phyloP scores from a whole-genome alignment of 2,329 filamentous ascomycete species.

The Hypoxylon sp. region DNA sequence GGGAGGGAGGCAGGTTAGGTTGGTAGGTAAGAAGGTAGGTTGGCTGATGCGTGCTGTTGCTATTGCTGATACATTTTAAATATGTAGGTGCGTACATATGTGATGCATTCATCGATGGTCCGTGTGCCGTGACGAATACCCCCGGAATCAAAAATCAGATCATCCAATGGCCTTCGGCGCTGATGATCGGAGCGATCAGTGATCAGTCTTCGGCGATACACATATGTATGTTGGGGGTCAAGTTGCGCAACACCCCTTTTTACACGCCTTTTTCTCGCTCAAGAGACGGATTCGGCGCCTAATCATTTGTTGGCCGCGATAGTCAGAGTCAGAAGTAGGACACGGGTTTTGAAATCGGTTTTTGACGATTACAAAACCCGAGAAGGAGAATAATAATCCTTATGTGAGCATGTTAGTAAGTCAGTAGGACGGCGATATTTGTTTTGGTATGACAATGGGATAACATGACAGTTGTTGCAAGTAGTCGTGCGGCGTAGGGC shows the following conservation, averaged over 20 bases:
- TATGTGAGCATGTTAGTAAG: slow-evolving; percentile 15
- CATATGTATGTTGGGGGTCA: slow-evolving; percentile 31
- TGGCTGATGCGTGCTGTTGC: slow-evolving; percentile 11
- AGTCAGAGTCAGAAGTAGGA: slow-evolving; percentile 1
- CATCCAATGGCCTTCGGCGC: slow-evolving; percentile 10
- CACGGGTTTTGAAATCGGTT: slow-evolving; percentile 19
- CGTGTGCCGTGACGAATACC: slow-evolving; percentile 13
- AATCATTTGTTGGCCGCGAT: slow-evolving; percentile 6
- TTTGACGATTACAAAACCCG: slow-evolving; percentile 4
- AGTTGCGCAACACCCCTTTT: slow-evolving; percentile 9
- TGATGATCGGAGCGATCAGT: slow-evolving; percentile 11
- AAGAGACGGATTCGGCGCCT: not conserved
- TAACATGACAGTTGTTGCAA: slow-evolving; percentile 24
- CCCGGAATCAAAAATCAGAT: slow-evolving; percentile 16
- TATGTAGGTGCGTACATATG: slow-evolving; percentile 14
- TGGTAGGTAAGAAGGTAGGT: slow-evolving; percentile 13
- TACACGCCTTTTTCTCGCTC: not conserved
- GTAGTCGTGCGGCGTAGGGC: slow-evolving; percentile 26
- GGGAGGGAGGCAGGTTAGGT: not conserved
- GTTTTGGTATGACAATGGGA: slow-evolving; percentile 6
- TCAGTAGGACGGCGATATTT: not conserved
- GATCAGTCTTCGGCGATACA: slow-evolving; percentile 13
- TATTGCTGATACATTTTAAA: not conserved
- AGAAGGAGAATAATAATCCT: slow-evolving; percentile 1
- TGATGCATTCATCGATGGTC: slow-evolving; percentile 8